Percentiles rank a stretch among this genome's conserved stretches.
Conservation (phyloP, 345 rosid species). For the Lepidium sativum region DNA sequence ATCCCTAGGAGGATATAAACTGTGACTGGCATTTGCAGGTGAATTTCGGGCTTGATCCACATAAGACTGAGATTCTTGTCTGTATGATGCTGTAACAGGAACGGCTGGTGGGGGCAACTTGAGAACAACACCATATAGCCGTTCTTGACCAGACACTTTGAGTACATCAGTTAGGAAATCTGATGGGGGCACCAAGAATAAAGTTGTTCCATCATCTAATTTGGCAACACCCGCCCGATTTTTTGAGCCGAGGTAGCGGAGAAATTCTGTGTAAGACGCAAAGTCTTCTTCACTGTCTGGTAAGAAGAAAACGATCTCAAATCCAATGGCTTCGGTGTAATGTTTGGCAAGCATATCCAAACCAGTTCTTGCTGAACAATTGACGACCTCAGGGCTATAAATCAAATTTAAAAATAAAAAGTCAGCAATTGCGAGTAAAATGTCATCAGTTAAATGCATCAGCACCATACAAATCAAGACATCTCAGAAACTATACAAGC, state of each 20-base stretch:
- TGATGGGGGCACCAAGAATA: slow-evolving; percentile 95
- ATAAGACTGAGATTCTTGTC: slow-evolving; percentile 40
- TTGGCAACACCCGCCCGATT: slow-evolving; percentile 97
- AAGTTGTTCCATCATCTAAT: slow-evolving; percentile 85
- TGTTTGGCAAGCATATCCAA: slow-evolving; percentile 86
- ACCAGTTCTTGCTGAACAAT: slow-evolving; percentile 98
- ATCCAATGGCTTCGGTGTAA: slow-evolving; percentile 70
- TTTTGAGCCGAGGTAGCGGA: slow-evolving; percentile 83
- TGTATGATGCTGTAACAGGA: slow-evolving; percentile 31
- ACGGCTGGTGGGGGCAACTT: slow-evolving; percentile 55
- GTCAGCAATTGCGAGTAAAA: not conserved
- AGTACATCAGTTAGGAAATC: slow-evolving; percentile 76
- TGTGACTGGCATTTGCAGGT: slow-evolving; percentile 36
- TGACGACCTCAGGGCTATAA: slow-evolving; percentile 76
- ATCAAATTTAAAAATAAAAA: not conserved
- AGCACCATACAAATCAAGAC: not conserved
- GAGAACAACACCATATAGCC: slow-evolving; percentile 92
- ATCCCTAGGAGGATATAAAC: slow-evolving; percentile 34
- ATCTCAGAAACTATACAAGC: not conserved
- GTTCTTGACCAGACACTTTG: slow-evolving; percentile 73
- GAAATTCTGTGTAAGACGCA: slow-evolving; percentile 94
- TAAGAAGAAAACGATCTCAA: slow-evolving; percentile 80
- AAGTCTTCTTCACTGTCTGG: slow-evolving; percentile 95
- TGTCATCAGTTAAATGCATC: not conserved
- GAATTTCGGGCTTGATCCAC: slow-evolving; percentile 35